A percentile compares a stretch with the other conserved stretches of the same genome.
These are phyloP conservation scores for Suhomyces choctaworum DNA, from an alignment of 1,139 yeast species.

Conservation along the genomic window DNA sequence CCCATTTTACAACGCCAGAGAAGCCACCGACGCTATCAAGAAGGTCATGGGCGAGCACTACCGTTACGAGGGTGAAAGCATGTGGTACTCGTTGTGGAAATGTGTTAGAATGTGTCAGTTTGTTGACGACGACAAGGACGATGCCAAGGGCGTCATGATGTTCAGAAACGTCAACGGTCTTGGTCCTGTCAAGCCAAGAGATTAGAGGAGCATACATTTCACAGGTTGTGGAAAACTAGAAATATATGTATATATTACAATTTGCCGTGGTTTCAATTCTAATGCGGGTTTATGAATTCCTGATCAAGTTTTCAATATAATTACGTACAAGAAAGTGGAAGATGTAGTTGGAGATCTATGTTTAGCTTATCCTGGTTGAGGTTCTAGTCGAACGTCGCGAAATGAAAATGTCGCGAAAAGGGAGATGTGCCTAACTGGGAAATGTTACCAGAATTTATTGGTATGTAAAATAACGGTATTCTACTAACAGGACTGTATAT, in stretches of 20 bases:
- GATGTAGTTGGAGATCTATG: no score
- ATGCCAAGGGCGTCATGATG: conserved; percentile 53
- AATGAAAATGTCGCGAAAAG: no score
- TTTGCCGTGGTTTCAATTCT: not conserved
- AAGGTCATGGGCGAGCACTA: conserved; percentile 63
- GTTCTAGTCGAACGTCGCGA: no score
- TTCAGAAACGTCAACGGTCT: conserved; percentile 55
- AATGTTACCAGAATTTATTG: no score
- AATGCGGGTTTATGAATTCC: no score
- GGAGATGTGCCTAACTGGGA: no score
- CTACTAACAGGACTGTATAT: no score
- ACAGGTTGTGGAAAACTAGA: not conserved
- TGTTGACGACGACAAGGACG: conserved; percentile 52
- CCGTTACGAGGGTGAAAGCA: conserved; percentile 51
- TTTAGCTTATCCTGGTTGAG: no score
- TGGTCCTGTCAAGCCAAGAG: conserved; percentile 32
- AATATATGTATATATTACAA: not conserved
- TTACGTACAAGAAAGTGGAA: no score
- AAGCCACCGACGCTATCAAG: conserved; percentile 57
- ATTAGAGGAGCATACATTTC: conserved; percentile 10
- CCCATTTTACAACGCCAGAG: conserved; percentile 63
- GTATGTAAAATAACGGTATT: no score
- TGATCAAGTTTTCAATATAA: no score
- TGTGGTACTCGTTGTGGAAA: conserved; percentile 61
- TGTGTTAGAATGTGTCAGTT: conserved; percentile 57